phyloP scores from a whole-genome alignment of 805 yeast species.

The Hanseniaspora vineae region DNA sequence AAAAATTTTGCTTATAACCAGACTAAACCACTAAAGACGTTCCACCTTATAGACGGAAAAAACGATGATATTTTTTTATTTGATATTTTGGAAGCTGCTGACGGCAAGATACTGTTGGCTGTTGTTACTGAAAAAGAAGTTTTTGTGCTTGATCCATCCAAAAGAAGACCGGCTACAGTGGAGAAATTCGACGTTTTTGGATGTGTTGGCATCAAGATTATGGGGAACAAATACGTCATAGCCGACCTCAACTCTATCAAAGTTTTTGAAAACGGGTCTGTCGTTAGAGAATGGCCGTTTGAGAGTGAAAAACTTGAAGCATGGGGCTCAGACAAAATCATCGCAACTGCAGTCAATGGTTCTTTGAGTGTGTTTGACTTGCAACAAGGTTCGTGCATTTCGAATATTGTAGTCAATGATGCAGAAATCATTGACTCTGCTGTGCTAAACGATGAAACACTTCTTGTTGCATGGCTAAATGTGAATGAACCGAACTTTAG shows the following conservation, averaged over 20 bases:
- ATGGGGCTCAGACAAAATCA: constrained; percentile 9
- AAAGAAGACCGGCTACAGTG: constrained; percentile 20
- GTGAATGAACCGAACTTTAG: constrained; percentile 29
- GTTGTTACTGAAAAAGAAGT: constrained; percentile 30
- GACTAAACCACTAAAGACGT: constrained; percentile 24
- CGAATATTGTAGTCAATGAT: constrained; percentile 16
- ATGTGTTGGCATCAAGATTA: constrained; percentile 9
- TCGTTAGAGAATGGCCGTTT: constrained; percentile 13
- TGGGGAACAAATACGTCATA: constrained; percentile 13
- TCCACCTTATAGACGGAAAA: constrained; percentile 22
- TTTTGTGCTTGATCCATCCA: constrained; percentile 51
- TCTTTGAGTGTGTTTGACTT: constrained; percentile 17
- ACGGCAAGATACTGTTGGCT: constrained; percentile 15
- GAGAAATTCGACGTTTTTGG: constrained; percentile 13
- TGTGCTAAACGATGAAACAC: constrained; percentile 6
- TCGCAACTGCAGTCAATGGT: constrained; percentile 14
- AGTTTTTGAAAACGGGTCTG: constrained; percentile 5
- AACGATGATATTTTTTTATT: constrained; percentile 19
- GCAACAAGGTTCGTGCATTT: constrained; percentile 23
- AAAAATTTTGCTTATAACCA: constrained; percentile 21
- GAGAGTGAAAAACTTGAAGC: constrained; percentile 12
- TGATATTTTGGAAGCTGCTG: constrained; percentile 12
- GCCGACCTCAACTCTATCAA: constrained; percentile 10
- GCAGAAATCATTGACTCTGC: constrained; percentile 18
- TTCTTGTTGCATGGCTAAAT: constrained; percentile 26